Evolutionary conservation across 495 filamentous ascomycete species (phyloP).

Genomic region (Penicillium taxi): DNA sequence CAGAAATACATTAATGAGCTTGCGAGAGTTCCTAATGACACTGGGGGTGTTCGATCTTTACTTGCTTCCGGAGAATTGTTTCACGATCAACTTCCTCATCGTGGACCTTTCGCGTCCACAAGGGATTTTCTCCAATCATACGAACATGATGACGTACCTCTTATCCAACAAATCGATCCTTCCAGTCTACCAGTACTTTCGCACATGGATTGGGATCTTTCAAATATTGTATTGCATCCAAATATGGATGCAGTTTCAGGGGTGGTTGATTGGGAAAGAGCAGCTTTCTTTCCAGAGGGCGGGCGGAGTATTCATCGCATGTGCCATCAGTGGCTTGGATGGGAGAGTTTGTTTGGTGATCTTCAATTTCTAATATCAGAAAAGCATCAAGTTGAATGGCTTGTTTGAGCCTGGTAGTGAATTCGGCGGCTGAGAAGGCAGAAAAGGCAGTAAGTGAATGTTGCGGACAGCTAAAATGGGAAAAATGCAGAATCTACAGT

Average conservation of each 20-base stretch:
- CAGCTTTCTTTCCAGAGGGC: not conserved
- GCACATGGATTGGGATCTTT: slow-evolving; percentile 1
- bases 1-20: slow-evolving; percentile 1
- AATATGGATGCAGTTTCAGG: not conserved
- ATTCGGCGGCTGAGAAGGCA: too few species aligned
- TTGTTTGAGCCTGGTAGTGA: too few species aligned
- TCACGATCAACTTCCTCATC: slow-evolving; percentile 1
- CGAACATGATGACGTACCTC: not conserved
- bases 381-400: too few species aligned
- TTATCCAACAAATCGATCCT: not conserved
- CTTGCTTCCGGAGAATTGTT: not conserved
- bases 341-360: not conserved
- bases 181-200: not conserved
- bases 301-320: not conserved
- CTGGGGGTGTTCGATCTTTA: not conserved
- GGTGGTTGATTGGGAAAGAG: not conserved
- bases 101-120: not conserved
- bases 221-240: slow-evolving; percentile 1
- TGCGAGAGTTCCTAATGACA: not conserved
- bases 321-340: slow-evolving; percentile 1
- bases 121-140: not conserved
- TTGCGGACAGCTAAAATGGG: too few species aligned
- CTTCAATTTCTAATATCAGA: slow-evolving; percentile 2
- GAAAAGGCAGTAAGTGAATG: too few species aligned
- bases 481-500: too few species aligned